Conservation (phyloP, 495 filamentous ascomycete genomes). For the Beverwykella pulmonaria region DNA sequence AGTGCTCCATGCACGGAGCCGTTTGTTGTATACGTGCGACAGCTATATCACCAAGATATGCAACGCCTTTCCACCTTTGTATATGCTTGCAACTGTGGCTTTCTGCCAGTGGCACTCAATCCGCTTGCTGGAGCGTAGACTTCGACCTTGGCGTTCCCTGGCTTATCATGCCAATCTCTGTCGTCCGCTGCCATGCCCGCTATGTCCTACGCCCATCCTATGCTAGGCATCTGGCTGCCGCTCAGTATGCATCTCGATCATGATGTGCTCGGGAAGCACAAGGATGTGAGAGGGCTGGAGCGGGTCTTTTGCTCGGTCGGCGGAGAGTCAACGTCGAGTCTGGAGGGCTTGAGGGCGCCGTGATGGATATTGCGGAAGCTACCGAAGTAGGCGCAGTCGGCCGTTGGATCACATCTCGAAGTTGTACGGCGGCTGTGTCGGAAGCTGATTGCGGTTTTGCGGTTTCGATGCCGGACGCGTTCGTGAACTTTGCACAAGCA, state of each 20-base stretch:
- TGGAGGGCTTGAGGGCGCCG: constrained; percentile 6
- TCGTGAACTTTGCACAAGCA: background rate
- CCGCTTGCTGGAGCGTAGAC: constrained; percentile 12
- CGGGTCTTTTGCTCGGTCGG: constrained; percentile 9
- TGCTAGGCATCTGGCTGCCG: constrained; percentile 10
- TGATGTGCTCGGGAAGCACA: constrained; percentile 10
- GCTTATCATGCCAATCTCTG: constrained; percentile 6
- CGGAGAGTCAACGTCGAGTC: background rate
- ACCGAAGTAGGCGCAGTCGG: background rate
- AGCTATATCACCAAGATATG: too few species aligned
- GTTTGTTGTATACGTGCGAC: constrained; percentile 3
- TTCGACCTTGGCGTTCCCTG: too few species aligned
- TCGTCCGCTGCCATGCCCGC: constrained; percentile 1
- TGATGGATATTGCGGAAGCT: constrained; percentile 1
- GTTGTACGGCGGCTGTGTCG: too few species aligned
- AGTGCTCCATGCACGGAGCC: constrained; percentile 3
- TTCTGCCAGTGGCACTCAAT: constrained; percentile 11
- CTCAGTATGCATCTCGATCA: constrained; percentile 2
- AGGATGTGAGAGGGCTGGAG: constrained; percentile 17
- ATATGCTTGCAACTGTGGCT: constrained; percentile 16
- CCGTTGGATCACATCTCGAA: too few species aligned
- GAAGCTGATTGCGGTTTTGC: too few species aligned
- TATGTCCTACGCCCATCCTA: background rate
- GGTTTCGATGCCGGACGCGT: too few species aligned
- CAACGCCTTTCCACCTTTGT: too few species aligned